Percentiles rank a stretch among this genome's conserved stretches.
Conservation (phyloP, 2,329 filamentous ascomycete species). For the Hypoxylon sp. region DNA sequence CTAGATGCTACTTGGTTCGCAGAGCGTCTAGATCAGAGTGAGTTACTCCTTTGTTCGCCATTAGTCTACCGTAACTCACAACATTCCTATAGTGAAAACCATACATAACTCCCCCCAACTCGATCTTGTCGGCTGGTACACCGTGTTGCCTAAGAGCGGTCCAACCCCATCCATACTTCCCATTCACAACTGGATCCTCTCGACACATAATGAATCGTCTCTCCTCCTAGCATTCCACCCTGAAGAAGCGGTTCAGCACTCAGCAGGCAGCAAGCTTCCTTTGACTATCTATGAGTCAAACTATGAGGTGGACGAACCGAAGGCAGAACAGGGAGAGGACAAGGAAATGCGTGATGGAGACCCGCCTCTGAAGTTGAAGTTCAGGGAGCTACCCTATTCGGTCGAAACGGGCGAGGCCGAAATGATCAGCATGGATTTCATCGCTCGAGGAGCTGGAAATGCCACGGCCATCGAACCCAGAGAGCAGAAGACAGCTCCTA, state of each 20-base stretch:
- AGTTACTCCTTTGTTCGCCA: conserved; percentile 54
- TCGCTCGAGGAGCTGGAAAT: conserved; percentile 87
- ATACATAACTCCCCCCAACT: conserved; percentile 89
- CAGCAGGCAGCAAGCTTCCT: conserved; percentile 84
- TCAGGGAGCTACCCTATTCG: conserved; percentile 86
- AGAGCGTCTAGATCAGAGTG: conserved; percentile 87
- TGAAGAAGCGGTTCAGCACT: conserved; percentile 65
- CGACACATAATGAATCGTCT: conserved; percentile 85
- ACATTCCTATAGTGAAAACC: conserved; percentile 76
- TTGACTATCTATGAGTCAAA: conserved; percentile 92
- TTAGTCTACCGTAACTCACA: conserved; percentile 29
- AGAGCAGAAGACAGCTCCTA: conserved; percentile 60
- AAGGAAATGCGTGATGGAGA: conserved; percentile 80
- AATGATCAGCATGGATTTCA: conserved; percentile 97
- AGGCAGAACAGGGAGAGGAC: conserved; percentile 69
- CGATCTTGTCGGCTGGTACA: conserved; percentile 94
- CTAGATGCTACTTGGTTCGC: conserved; percentile 81
- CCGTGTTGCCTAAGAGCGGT: conserved; percentile 79
- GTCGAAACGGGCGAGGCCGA: conserved; percentile 96
- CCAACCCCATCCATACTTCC: conserved; percentile 78
- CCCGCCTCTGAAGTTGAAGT: conserved; percentile 74
- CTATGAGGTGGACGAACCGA: conserved; percentile 77
- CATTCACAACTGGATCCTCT: conserved; percentile 83
- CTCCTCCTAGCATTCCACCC: conserved; percentile 91
- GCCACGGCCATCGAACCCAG: conserved; percentile 72